Conservation (phyloP, 257 asterid species). For the Plectranthus barbatus region DNA sequence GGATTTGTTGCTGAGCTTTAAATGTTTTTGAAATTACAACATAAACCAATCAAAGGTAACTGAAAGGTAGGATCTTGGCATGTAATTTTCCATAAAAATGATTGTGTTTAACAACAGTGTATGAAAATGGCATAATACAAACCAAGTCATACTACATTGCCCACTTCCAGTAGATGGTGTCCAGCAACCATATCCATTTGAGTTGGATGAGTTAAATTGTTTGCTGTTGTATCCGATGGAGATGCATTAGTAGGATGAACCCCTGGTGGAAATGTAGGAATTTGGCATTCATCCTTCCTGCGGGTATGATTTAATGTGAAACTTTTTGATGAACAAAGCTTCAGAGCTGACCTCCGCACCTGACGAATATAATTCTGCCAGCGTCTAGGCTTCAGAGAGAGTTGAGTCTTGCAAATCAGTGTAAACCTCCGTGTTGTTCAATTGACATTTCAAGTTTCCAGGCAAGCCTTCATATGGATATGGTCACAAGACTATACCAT, state of each 20-base stretch:
- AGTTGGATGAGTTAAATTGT: not conserved
- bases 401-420: no score
- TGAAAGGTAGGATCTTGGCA: not conserved
- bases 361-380: not conserved
- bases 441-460: slow-evolving; percentile 15
- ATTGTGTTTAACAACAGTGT: not conserved
- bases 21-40: not conserved
- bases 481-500: slow-evolving; percentile 3
- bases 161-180: no score
- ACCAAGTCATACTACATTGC: no score
- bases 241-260: not conserved
- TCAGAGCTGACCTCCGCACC: not conserved
- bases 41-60: not conserved
- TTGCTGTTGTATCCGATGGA: not conserved
- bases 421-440: not conserved
- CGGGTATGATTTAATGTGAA: no score
- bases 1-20: not conserved
- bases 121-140: not conserved
- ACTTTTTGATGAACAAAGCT: no score
- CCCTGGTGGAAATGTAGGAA: not conserved
- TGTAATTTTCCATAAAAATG: not conserved
- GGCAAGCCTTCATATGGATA: slow-evolving; percentile 1
- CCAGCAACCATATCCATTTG: not conserved
- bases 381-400: not conserved
- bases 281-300: not conserved